Evolutionary conservation across 2,329 filamentous ascomycete genomes (phyloP).

Genomic region (Exophiala sideris): DNA sequence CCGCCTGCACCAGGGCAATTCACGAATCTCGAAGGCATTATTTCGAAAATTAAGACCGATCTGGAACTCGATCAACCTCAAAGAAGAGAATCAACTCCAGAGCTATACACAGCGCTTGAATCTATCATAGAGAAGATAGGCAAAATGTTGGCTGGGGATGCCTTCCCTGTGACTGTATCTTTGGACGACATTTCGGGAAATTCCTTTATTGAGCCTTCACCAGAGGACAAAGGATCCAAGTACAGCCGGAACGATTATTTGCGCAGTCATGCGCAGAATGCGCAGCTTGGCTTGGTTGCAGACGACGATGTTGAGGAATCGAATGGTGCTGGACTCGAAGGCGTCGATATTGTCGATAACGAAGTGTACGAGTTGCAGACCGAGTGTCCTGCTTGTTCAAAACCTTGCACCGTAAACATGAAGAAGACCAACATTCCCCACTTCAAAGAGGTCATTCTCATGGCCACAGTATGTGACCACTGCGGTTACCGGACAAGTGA

Average conservation of each 20-base stretch:
- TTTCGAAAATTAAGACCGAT: slow-evolving; percentile 74
- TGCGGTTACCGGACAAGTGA: slow-evolving; percentile 96
- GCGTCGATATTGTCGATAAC: slow-evolving; percentile 84
- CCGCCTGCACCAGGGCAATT: slow-evolving; percentile 86
- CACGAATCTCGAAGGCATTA: slow-evolving; percentile 86
- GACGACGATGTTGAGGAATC: slow-evolving; percentile 36
- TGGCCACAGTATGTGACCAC: slow-evolving; percentile 86
- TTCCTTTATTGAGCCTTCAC: slow-evolving; percentile 89
- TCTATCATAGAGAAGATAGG: slow-evolving; percentile 70
- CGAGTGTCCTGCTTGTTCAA: slow-evolving; percentile 85
- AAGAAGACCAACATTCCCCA: slow-evolving; percentile 98
- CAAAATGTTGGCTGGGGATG: slow-evolving; percentile 72
- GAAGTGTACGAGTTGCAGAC: slow-evolving; percentile 92
- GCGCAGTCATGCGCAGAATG: slow-evolving; percentile 82
- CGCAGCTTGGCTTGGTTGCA: slow-evolving; percentile 68
- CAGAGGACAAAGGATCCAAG: slow-evolving; percentile 73
- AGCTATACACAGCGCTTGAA: slow-evolving; percentile 73
- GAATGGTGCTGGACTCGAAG: slow-evolving; percentile 52
- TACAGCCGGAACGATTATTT: slow-evolving; percentile 83
- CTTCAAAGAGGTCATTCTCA: slow-evolving; percentile 95
- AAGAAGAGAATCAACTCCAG: slow-evolving; percentile 72
- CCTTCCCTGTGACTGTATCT: slow-evolving; percentile 82
- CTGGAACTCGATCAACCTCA: slow-evolving; percentile 77
- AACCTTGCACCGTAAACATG: slow-evolving; percentile 87
- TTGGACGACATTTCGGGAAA: slow-evolving; percentile 93